These are phyloP conservation scores for Monosporozyma yasuniensis DNA, from an alignment of 805 yeast genomes.

Conservation along the genomic window DNA sequence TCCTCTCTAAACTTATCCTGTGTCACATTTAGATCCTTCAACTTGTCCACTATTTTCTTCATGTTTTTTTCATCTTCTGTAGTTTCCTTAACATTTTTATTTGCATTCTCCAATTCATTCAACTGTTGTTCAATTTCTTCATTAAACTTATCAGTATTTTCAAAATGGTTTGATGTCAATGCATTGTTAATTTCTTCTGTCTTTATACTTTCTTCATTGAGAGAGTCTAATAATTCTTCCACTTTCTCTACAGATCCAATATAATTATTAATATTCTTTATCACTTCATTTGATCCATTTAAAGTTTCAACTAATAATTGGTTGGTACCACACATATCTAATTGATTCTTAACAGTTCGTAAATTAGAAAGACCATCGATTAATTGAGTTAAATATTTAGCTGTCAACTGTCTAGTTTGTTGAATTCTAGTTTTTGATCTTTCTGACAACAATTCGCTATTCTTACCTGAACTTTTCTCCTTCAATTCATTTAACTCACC, in stretches of 20 bases:
- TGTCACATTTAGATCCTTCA: slow-evolving; percentile 19
- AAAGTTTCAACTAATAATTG: slow-evolving; percentile 32
- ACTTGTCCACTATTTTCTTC: slow-evolving; percentile 10
- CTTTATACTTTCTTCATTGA: slow-evolving; percentile 32
- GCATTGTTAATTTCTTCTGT: slow-evolving; percentile 33
- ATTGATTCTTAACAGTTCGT: slow-evolving; percentile 31
- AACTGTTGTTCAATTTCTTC: slow-evolving; percentile 28
- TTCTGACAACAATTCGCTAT: slow-evolving; percentile 18
- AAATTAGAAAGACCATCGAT: slow-evolving; percentile 32
- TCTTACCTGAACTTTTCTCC: slow-evolving; percentile 15
- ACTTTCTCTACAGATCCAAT: slow-evolving; percentile 39
- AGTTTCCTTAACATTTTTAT: slow-evolving; percentile 3
- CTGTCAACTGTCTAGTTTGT: slow-evolving; percentile 31
- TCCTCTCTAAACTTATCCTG: not conserved
- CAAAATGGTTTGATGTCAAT: slow-evolving; percentile 15
- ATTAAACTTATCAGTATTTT: slow-evolving; percentile 30
- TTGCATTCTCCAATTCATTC: slow-evolving; percentile 6
- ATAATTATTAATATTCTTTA: slow-evolving; percentile 33
- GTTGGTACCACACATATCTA: slow-evolving; percentile 38
- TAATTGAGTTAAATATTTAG: slow-evolving; percentile 28
- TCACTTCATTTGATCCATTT: slow-evolving; percentile 29
- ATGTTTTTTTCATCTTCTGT: not conserved
- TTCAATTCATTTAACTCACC: slow-evolving; percentile 12
- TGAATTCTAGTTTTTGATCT: slow-evolving; percentile 28
- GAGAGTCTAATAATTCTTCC: slow-evolving; percentile 33